Evolutionary conservation across 2,329 filamentous ascomycete genomes (phyloP), one percentile per base, ranked within the genome.

Genomic region (Cladosporium cucumerinum): DNA sequence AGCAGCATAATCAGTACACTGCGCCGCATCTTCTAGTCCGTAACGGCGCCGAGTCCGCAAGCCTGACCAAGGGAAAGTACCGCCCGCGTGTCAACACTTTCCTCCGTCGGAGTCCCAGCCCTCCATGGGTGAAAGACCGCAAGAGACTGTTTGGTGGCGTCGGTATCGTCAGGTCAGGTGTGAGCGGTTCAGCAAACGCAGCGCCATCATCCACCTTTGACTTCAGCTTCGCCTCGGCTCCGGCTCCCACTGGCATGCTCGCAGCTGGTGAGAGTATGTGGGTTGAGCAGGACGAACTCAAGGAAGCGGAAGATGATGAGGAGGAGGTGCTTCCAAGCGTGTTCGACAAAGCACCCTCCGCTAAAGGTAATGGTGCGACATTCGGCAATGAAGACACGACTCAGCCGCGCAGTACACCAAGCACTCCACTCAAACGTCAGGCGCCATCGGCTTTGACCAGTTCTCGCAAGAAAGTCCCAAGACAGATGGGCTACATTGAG

Each of bases 1-100:
- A 59, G n/a, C 70, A 71, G 3, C 71, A 73, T 66, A 73, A 72
- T 39, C 72, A 73, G 54, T 70, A 71, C 65, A 73, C 72, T 1
- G 68, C 71, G 16, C 69, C 69, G 16, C 68, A 72, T n/a, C 62
- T 69, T 58, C 58, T 72, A 54, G 72, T 73, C 30, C 72, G 70
- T 60, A 58, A 69, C 36, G 72, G 72, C 30, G 72, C 71, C n/a
- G 66, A 68, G 25, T 70, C 68, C 8, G 30, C 54, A 11, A 64
- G 62, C 62, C 30, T 51, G 62, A 64, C 62, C 10, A 66, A 57
- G 32, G 43, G 57, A 11, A 64, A 64, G 23, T 66, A 68, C 36
- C 57, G 54, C 11, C 28, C 43, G 28, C 61, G 65, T 21, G 63
- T 67, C 57, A 67, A 67, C 48, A 66, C 66, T 1, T 66, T 67